Base-by-base conservation (phyloP, 1,284 basidiomycete species). In the Boletellus deceptivus region DNA sequence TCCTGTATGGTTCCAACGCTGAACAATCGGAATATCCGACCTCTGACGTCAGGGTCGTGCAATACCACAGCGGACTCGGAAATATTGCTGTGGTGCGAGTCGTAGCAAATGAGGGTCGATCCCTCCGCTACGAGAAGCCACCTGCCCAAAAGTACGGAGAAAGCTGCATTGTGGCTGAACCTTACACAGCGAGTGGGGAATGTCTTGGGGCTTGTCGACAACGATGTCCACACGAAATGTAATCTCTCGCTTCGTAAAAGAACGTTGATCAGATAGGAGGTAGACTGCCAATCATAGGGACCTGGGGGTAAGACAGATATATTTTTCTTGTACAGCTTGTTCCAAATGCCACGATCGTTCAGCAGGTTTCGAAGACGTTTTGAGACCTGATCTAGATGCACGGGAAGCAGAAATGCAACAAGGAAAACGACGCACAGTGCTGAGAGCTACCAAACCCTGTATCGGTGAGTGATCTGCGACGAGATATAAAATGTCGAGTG, bases 201-300 rank as follows among this genome's bases (percentile, higher is more conserved):
- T 8, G 46, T 27, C 35, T 46, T 17, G 3, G 43, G 43, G 6
- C 17, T 20, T 20, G 17, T 31, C 13, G 22, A 38, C 25, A 41
- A 43, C 6, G 43, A 55, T 2, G 54, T 36, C 54, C 54, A 55
- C 22, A 55, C 25, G 1, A 40, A 52, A 55, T 36, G 3, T 7
- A 36, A 34, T 16, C 17, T 55, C n/a, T 42, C 43, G 8, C 46
- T 54, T 36, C 48, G 47, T 27, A 50, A 33, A 3, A 55, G 47
- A 20, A 14, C 17, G n/a, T 35, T 29, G 18, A 40, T 25, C 16
- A 40, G 39, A 25, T 24, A 40, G 22, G 49, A 40, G 7, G 55
- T 25, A 22, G 55, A 46, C 34, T 56, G 55, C 55, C 55, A 56
- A 4, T 53, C 17, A 6, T 48, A 43, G 5, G 55, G 55, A 20